A percentile compares a stretch with the other conserved stretches of the same genome.
Conservation (phyloP, 2,329 filamentous ascomycete genomes). For the Talaromyces sp. region DNA sequence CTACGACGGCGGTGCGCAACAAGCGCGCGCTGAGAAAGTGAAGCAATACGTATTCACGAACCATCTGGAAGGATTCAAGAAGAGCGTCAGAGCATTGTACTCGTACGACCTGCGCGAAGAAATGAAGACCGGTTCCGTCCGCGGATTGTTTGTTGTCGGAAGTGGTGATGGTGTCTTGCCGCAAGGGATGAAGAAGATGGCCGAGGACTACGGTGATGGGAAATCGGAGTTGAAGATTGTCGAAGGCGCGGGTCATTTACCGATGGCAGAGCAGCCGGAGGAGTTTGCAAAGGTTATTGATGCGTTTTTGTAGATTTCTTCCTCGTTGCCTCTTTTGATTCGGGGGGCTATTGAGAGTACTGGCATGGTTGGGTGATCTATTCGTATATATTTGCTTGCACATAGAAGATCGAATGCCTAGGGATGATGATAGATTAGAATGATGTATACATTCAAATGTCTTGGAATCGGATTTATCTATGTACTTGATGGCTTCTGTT, state of each 20-base stretch:
- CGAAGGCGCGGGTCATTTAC: conserved; percentile 71
- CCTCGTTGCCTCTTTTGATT: background rate
- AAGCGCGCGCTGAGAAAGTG: conserved; percentile 57
- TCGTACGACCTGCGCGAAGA: conserved; percentile 51
- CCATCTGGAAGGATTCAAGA: conserved; percentile 70
- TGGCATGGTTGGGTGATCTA: background rate
- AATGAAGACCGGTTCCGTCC: conserved; percentile 32
- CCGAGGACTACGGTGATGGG: conserved; percentile 54
- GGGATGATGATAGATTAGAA: conserved; percentile 8
- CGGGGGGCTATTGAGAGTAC: background rate
- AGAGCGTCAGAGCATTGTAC: conserved; percentile 65
- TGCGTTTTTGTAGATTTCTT: conserved; percentile 48
- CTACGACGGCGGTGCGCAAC: conserved; percentile 53
- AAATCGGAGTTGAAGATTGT: conserved; percentile 61
- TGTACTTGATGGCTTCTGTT: background rate
- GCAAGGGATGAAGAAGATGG: conserved; percentile 76
- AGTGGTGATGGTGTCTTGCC: conserved; percentile 71
- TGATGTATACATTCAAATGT: background rate
- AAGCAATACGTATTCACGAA: conserved; percentile 68
- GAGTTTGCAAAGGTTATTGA: conserved; percentile 65
- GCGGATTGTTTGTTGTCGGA: conserved; percentile 67
- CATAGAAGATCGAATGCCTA: background rate
- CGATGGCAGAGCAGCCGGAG: conserved; percentile 73
- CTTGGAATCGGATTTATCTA: no score
- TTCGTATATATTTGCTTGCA: conserved; percentile 1